These are phyloP conservation scores for Sedum album DNA, from an alignment of 164 flowering plant genomes.

Conservation along the genomic window DNA sequence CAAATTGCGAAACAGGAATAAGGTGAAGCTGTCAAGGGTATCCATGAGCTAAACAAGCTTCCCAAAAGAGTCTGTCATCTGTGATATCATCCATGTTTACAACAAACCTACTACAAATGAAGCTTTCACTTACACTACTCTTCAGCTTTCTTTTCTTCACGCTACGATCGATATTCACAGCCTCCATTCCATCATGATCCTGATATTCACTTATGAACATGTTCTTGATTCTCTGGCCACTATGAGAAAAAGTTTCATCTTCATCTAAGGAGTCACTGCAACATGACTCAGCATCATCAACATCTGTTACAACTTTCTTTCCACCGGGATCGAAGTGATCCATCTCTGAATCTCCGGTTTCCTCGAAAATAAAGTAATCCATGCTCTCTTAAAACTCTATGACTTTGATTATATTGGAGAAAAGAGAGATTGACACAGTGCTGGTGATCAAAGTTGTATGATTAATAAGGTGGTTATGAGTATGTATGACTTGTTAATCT, in stretches of 20 bases:
- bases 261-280: not conserved
- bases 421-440: not conserved
- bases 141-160: not conserved
- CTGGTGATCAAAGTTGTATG: not conserved
- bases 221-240: not conserved
- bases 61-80: too few species aligned
- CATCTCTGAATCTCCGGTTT: not conserved
- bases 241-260: not conserved
- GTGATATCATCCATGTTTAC: slow-evolving; percentile 4
- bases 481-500: too few species aligned
- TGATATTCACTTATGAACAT: not conserved
- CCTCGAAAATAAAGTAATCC: not conserved
- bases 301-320: not conserved
- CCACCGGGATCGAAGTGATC: not conserved
- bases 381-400: not conserved
- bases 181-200: not conserved
- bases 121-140: slow-evolving; percentile 3
- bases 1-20: not conserved
- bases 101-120: not conserved
- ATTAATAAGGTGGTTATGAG: too few species aligned
- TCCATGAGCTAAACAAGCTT: too few species aligned
- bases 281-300: not conserved
- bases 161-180: not conserved
- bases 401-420: not conserved
- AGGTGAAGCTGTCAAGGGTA: not conserved